phyloP scores from a whole-genome alignment of 2,329 filamentous ascomycete species.

The Sporothrix pallida region DNA sequence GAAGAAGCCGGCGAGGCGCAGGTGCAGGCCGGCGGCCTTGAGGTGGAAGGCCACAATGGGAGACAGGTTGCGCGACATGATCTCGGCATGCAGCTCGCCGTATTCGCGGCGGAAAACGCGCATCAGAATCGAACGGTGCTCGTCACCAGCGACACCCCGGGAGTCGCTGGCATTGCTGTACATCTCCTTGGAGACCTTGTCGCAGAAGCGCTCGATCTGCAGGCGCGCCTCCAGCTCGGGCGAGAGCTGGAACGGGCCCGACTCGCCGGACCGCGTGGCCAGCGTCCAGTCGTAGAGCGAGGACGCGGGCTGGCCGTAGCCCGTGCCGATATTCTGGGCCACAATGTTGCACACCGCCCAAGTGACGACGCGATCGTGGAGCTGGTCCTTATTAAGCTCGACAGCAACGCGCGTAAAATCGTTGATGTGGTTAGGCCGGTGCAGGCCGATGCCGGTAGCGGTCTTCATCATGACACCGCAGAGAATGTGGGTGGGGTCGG shows the following conservation, averaged over 20 bases:
- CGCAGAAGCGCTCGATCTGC: slow-evolving; percentile 75
- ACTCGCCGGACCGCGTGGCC: slow-evolving; percentile 64
- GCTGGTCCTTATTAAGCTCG: slow-evolving; percentile 77
- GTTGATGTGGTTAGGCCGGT: slow-evolving; percentile 80
- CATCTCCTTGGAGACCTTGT: slow-evolving; percentile 79
- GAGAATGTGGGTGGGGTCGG: slow-evolving; percentile 81
- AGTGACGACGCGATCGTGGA: slow-evolving; percentile 77
- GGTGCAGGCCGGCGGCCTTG: slow-evolving; percentile 74
- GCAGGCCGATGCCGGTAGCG: slow-evolving; percentile 81
- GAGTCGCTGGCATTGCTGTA: slow-evolving; percentile 79
- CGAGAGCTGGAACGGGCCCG: slow-evolving; percentile 63
- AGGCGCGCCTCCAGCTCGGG: slow-evolving; percentile 70
- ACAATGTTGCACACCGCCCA: slow-evolving; percentile 89
- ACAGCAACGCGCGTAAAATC: slow-evolving; percentile 79
- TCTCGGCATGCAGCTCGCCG: slow-evolving; percentile 65
- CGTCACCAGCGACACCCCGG: slow-evolving; percentile 69
- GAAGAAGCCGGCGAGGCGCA: slow-evolving; percentile 80
- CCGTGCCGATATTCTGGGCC: slow-evolving; percentile 79
- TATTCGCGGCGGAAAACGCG: slow-evolving; percentile 70
- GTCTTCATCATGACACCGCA: slow-evolving; percentile 87
- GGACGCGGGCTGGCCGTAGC: slow-evolving; percentile 80
- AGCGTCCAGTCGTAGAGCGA: slow-evolving; percentile 78
- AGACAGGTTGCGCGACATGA: slow-evolving; percentile 63
- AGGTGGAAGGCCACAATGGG: slow-evolving; percentile 69
- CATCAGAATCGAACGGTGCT: slow-evolving; percentile 70